Evolutionary conservation across 2,329 filamentous ascomycete species (phyloP), one percentile per base, ranked within the genome.

Genomic region (Aspergillus texensis): DNA sequence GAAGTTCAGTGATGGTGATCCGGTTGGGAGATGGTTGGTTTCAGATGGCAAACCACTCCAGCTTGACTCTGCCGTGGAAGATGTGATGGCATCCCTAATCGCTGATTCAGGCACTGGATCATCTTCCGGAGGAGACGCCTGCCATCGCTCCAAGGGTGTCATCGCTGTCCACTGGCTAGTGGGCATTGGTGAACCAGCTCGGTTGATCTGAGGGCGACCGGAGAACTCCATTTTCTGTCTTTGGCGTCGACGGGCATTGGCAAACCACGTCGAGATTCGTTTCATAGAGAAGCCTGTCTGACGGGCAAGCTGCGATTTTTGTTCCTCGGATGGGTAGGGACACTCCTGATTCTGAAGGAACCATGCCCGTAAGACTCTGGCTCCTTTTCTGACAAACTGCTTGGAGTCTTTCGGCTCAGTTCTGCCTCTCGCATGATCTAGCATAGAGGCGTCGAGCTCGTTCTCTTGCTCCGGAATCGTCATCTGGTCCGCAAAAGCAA

Each of bases 261-360:
- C 78, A 66, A 85, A 84, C 82, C 83, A 85, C 58, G 82, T 83
- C 26, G 79, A 72, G 3, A 85, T 78, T 39, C 83, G 80, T 1
- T 76, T 80, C 57, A 74, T 74, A 24, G 78, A 83, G 19, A 85
- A 75, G 0, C 82, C 82, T 0, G 82, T 83, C 63, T 83, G 75
- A 4, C 71, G 67, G 12, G 77, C 73, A 0, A 85, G 74, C 3
- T 68, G 63, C 0, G 69, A 57, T 58, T 83, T 84, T 57, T 84
- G 79, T 10, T 81, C 77, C 30, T 84, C 81, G 1, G 77, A 78
- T 2, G 83, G 83, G 64, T 85, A 85, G 2, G 83, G 83, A 48
- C 79, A 75, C 45, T 83, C 79, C 11, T 81, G 72, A 58, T 85
- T 79, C 24, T 72, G 72, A 6, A 78, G 72, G 60, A 82, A 82